phyloP scores from a whole-genome alignment of 495 filamentous ascomycete genomes.

The Aspergillus conjunctus region DNA sequence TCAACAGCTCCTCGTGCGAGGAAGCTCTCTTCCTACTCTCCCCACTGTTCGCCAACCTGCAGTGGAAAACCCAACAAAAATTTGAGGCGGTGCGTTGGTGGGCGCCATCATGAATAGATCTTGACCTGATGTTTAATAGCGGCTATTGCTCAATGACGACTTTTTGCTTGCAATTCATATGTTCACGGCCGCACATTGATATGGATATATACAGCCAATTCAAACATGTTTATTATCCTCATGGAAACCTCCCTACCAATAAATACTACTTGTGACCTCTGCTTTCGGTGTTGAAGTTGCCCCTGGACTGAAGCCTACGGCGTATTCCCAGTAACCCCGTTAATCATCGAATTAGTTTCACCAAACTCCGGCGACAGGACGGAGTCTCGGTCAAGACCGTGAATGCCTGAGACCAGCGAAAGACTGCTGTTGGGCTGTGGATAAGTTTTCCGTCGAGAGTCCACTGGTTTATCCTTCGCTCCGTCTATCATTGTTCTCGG shows the following conservation, averaged over 20 bases:
- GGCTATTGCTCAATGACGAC: background rate
- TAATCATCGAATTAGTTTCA: too few relatives aligned
- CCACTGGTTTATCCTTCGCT: too few relatives aligned
- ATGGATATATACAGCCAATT: too few relatives aligned
- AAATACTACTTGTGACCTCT: background rate
- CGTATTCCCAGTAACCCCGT: background rate
- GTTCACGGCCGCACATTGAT: too few relatives aligned
- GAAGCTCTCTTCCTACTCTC: conserved; percentile 12
- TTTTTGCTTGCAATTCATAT: too few relatives aligned
- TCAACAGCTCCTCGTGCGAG: conserved; percentile 1
- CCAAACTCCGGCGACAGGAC: too few relatives aligned
- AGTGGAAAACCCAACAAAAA: conserved; percentile 15
- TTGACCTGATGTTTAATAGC: background rate
- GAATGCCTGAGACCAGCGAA: too few relatives aligned
- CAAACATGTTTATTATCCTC: too few relatives aligned
- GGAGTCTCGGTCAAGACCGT: too few relatives aligned
- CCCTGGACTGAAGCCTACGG: conserved; percentile 4
- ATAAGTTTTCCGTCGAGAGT: too few relatives aligned
- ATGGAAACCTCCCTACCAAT: background rate
- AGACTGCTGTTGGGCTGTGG: too few relatives aligned
- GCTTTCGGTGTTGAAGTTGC: background rate
- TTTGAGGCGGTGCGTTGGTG: conserved; percentile 10
- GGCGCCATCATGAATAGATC: conserved; percentile 2
- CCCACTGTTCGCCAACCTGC: conserved; percentile 11
- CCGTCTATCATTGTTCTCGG: too few relatives aligned